Conservation (phyloP, 192 early-diverging fungal species). For the Bifiguratus adelaidae region DNA sequence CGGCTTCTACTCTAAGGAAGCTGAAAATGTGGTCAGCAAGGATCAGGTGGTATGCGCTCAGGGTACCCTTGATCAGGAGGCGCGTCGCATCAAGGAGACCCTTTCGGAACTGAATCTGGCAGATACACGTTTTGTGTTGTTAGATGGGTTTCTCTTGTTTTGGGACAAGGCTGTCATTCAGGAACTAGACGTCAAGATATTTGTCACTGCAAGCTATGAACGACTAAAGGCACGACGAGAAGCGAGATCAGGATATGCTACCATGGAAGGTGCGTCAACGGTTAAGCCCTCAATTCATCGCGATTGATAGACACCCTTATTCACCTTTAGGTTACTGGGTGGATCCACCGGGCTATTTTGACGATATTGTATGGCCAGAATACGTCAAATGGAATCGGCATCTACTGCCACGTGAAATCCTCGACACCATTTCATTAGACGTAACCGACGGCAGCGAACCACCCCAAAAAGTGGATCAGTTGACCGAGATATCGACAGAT, state of each 20-base stretch:
- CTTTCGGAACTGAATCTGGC: conserved; percentile 5
- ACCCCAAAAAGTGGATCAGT: too few relatives aligned
- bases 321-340: conserved; percentile 41
- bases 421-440: too few relatives aligned
- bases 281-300: not conserved
- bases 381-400: conserved; percentile 36
- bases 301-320: not conserved
- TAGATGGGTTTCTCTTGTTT: conserved; percentile 81
- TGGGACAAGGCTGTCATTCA: conserved; percentile 28
- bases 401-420: conserved; percentile 8
- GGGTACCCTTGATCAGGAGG: not conserved
- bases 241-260: conserved; percentile 54
- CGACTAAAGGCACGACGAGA: conserved; percentile 55
- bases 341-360: conserved; percentile 72
- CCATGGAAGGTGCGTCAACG: conserved; percentile 50
- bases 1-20: conserved; percentile 27
- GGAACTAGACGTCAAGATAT: conserved; percentile 37
- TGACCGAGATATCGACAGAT: too few relatives aligned
- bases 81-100: conserved; percentile 1
- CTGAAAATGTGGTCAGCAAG: conserved; percentile 18
- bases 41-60: not conserved
- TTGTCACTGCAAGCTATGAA: conserved; percentile 44
- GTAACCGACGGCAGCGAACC: too few relatives aligned
- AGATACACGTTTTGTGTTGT: conserved; percentile 28
- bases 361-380: conserved; percentile 68